phyloP scores from a whole-genome alignment of 768 basidiomycete species.

The Hypholoma sublateritium region DNA sequence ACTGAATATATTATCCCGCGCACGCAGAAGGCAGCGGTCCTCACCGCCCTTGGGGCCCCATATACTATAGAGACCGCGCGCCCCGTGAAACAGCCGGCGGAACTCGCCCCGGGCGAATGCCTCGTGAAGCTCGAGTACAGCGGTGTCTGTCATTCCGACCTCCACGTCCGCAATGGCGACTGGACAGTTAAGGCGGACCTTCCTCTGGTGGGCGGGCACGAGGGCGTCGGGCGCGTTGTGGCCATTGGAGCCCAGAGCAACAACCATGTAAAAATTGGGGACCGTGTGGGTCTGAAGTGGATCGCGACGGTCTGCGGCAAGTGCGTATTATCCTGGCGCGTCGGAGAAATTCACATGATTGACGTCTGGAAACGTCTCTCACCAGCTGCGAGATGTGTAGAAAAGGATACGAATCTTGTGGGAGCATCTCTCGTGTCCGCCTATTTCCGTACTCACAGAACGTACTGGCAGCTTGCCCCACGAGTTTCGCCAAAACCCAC shows the following conservation, averaged over 20 bases:
- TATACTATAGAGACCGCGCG: constrained; percentile 38
- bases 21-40: constrained; percentile 38
- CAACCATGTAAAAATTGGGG: constrained; percentile 61
- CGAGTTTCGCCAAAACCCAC: constrained; percentile 39
- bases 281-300: constrained; percentile 82
- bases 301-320: constrained; percentile 40
- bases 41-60: constrained; percentile 26
- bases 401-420: constrained; percentile 55
- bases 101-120: constrained; percentile 62
- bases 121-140: constrained; percentile 71
- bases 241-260: constrained; percentile 68
- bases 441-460: not conserved
- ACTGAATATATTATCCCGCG: constrained; percentile 17
- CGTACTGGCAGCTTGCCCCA: constrained; percentile 39
- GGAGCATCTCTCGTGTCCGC: not conserved
- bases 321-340: constrained; percentile 16
- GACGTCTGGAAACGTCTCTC: not conserved
- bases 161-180: constrained; percentile 66
- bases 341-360: not conserved
- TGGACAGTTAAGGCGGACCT: constrained; percentile 56
- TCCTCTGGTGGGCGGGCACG: constrained; percentile 75
- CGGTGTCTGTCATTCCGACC: constrained; percentile 70
- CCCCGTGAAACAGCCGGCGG: constrained; percentile 55
- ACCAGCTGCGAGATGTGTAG: constrained; percentile 69
- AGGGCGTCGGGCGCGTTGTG: constrained; percentile 76